phyloP scores from a whole-genome alignment of 108 stramenopile genomes.

The Schizochytrium sp. region DNA sequence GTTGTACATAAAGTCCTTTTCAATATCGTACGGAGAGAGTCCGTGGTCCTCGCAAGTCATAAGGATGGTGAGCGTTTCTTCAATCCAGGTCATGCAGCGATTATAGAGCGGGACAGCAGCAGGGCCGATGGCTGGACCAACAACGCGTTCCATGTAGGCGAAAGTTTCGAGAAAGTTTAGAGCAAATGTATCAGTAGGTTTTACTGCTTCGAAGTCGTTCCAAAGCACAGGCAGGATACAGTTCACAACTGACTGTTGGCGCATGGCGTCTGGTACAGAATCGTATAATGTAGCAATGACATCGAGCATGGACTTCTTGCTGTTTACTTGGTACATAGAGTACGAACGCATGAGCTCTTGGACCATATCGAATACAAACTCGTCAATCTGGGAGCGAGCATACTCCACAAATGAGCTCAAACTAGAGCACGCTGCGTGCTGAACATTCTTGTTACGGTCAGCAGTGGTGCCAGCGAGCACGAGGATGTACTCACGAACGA shows the following conservation, averaged over 20 bases:
- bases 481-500: background rate
- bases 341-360: constrained; percentile 11
- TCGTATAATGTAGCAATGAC: background rate
- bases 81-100: background rate
- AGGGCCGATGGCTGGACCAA: constrained; percentile 27
- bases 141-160: background rate
- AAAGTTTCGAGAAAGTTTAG: constrained; percentile 35
- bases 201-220: background rate
- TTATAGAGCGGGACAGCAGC: background rate
- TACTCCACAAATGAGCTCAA: background rate
- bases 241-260: background rate
- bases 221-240: background rate
- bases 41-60: constrained; percentile 29
- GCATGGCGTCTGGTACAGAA: background rate
- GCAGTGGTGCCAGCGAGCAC: background rate
- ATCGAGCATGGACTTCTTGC: background rate
- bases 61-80: constrained; percentile 36
- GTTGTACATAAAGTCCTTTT: constrained; percentile 47
- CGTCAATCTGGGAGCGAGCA: background rate
- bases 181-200: background rate
- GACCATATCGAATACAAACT: background rate
- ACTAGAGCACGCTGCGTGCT: background rate
- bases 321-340: constrained; percentile 27
- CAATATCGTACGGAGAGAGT: background rate
- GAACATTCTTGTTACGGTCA: constrained; percentile 27